Conservation (phyloP, 768 basidiomycete genomes). For the Termitomyces sp. region DNA sequence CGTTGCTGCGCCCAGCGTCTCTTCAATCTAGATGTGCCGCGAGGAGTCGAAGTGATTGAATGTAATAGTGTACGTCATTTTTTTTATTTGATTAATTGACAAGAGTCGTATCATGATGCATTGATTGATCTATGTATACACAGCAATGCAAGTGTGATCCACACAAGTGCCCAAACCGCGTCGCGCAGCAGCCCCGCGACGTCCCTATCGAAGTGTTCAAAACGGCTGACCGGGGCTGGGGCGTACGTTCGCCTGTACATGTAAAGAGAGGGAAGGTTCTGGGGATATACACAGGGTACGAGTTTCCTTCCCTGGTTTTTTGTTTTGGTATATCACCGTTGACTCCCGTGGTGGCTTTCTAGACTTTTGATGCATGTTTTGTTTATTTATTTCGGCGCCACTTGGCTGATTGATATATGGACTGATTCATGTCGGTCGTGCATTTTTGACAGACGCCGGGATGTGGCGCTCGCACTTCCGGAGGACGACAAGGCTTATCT, state of each 20-base stretch:
- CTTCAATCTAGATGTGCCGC: constrained; percentile 36
- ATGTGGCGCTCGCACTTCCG: constrained; percentile 30
- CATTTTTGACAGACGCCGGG: constrained; percentile 30
- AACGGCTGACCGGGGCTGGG: constrained; percentile 57
- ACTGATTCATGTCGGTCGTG: not conserved
- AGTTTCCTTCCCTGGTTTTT: not conserved
- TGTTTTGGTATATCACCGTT: not conserved
- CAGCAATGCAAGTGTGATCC: constrained; percentile 41
- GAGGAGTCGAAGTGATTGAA: constrained; percentile 52
- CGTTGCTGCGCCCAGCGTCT: constrained; percentile 33
- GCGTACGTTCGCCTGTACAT: constrained; percentile 40
- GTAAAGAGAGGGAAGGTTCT: constrained; percentile 52
- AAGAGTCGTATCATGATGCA: not conserved
- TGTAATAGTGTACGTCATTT: constrained; percentile 50
- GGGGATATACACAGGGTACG: constrained; percentile 64
- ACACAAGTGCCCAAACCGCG: constrained; percentile 47
- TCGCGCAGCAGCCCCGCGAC: constrained; percentile 53
- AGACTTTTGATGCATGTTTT: constrained; percentile 38
- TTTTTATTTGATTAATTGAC: not conserved
- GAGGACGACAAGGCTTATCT: constrained; percentile 38
- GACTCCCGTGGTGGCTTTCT: not conserved
- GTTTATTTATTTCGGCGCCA: not conserved
- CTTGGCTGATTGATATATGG: not conserved
- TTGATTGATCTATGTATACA: not conserved
- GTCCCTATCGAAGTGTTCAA: constrained; percentile 63